Conservation (phyloP, 768 basidiomycete genomes). For the Collybia sp. region DNA sequence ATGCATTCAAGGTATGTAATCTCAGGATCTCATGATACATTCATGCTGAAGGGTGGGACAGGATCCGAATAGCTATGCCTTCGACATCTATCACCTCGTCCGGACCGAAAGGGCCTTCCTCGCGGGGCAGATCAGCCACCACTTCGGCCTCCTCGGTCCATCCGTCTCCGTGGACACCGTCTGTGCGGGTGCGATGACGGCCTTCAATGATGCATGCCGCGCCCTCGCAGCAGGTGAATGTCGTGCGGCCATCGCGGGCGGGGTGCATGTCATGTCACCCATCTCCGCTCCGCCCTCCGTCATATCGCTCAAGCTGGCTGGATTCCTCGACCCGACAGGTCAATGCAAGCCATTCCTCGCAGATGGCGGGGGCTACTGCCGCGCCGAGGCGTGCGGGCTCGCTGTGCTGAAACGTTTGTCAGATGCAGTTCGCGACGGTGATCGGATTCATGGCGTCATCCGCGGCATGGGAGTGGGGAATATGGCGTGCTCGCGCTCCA, state of each 20-base stretch:
- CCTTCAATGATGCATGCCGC: slow-evolving; percentile 7
- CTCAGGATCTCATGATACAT: neutral
- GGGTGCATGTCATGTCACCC: slow-evolving; percentile 5
- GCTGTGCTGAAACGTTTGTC: slow-evolving; percentile 47
- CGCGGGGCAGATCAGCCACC: slow-evolving; percentile 4
- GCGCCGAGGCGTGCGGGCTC: slow-evolving; percentile 43
- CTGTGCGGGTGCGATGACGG: slow-evolving; percentile 9
- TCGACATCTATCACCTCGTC: slow-evolving; percentile 5
- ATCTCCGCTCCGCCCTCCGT: slow-evolving; percentile 1
- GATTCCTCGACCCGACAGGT: slow-evolving; percentile 38
- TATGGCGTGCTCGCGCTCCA: slow-evolving; percentile 2
- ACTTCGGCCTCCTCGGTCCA: slow-evolving; percentile 10
- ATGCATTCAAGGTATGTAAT: neutral
- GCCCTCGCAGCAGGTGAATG: slow-evolving; percentile 5
- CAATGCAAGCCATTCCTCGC: slow-evolving; percentile 46
- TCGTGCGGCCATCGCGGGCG: slow-evolving; percentile 5
- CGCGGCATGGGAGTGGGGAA: slow-evolving; percentile 21
- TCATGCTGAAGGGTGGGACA: neutral
- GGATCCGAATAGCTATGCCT: slow-evolving; percentile 2
- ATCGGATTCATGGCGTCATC: slow-evolving; percentile 42
- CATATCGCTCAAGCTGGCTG: slow-evolving; percentile 1
- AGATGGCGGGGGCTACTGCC: slow-evolving; percentile 42
- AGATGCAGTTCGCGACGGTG: slow-evolving; percentile 40
- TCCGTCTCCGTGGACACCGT: slow-evolving; percentile 10
- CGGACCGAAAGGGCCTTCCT: slow-evolving; percentile 4